phyloP scores from a whole-genome alignment of 2,329 filamentous ascomycete genomes.

The Verticillium isaacii region DNA sequence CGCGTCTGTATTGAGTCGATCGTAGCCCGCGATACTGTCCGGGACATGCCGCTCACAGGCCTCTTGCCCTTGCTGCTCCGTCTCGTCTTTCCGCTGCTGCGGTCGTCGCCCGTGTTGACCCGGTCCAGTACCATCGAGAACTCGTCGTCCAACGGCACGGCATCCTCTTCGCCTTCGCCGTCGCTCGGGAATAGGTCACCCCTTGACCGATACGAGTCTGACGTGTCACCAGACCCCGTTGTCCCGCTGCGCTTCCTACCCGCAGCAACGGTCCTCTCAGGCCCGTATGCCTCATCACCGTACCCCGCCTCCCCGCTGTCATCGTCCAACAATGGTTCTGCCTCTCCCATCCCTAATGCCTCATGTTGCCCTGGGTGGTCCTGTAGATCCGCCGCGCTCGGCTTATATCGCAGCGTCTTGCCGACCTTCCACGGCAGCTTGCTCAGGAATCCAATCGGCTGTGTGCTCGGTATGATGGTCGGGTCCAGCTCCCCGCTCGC shows the following conservation, averaged over 20 bases:
- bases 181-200: constrained; percentile 91
- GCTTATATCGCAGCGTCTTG: constrained; percentile 78
- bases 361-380: constrained; percentile 66
- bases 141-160: constrained; percentile 87
- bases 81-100: constrained; percentile 53
- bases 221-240: constrained; percentile 72
- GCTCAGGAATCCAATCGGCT: constrained; percentile 79
- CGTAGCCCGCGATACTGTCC: constrained; percentile 56
- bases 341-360: constrained; percentile 46
- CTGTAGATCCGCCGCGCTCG: constrained; percentile 83
- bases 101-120: constrained; percentile 59
- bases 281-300: constrained; percentile 16
- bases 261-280: constrained; percentile 23
- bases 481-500: constrained; percentile 60
- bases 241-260: constrained; percentile 70
- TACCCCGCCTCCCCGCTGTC: constrained; percentile 12
- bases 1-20: constrained; percentile 38
- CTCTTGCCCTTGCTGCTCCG: constrained; percentile 56
- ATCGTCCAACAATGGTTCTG: constrained; percentile 60
- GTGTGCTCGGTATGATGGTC: constrained; percentile 84
- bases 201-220: constrained; percentile 79
- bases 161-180: constrained; percentile 81
- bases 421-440: constrained; percentile 82
- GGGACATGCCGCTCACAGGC: constrained; percentile 36
- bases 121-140: constrained; percentile 80